Evolutionary conservation across 1,284 basidiomycete species (phyloP).

Genomic region (Baeospora myosura): DNA sequence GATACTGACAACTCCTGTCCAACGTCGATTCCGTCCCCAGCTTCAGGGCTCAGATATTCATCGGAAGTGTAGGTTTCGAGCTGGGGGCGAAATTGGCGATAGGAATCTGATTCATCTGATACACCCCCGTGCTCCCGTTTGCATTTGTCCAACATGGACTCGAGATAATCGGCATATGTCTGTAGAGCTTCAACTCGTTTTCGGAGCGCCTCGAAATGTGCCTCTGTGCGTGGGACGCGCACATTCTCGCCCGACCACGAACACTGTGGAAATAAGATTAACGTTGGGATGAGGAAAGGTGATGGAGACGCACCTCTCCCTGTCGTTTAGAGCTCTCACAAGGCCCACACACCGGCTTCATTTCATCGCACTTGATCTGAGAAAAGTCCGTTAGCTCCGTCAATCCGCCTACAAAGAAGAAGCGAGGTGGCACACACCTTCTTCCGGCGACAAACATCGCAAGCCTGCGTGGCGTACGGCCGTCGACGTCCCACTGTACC

Average conservation of each 20-base stretch:
- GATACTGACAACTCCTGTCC: constrained; percentile 29
- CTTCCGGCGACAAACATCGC: constrained; percentile 46
- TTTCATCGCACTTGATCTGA: constrained; percentile 45
- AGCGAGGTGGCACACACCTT: too few relatives aligned
- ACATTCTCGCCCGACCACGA: constrained; percentile 46
- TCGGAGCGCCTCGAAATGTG: constrained; percentile 45
- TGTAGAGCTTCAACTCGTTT: constrained; percentile 36
- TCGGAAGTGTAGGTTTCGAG: not conserved
- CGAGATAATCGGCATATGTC: constrained; percentile 36
- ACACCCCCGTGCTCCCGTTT: constrained; percentile 27
- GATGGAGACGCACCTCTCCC: constrained; percentile 31
- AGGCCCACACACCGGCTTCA: constrained; percentile 38
- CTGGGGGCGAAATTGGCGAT: constrained; percentile 23
- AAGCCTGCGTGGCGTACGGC: constrained; percentile 35
- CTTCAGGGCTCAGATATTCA: constrained; percentile 16
- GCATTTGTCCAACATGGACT: constrained; percentile 34
- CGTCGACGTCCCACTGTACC: not conserved
- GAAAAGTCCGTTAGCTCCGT: constrained; percentile 2
- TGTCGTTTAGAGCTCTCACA: constrained; percentile 35
- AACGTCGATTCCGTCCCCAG: constrained; percentile 21
- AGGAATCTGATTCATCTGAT: constrained; percentile 23
- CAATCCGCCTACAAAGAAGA: not conserved
- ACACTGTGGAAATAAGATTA: constrained; percentile 28
- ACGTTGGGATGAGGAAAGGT: not conserved
- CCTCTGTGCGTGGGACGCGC: constrained; percentile 43